Base-by-base conservation (phyloP, 352 stramenopile genomes). In the Hyaloperonospora brassicae region DNA sequence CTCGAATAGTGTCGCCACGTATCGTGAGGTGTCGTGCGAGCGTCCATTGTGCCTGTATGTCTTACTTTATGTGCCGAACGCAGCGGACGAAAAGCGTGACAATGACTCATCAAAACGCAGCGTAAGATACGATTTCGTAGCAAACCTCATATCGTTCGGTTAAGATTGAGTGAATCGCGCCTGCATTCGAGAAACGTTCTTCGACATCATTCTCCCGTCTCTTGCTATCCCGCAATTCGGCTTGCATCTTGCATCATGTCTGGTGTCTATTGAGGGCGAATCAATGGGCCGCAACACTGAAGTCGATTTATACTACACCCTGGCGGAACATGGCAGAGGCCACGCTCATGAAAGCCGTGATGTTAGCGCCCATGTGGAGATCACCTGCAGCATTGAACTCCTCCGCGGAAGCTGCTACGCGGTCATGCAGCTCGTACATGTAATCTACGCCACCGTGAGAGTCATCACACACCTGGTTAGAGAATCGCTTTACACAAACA, bases 301-400 rank as follows among this genome's bases (percentile, higher is more conserved):
- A 31, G 40, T n/a, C 31, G 22, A 30, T 38, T 82, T 96, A 99
- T 47, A 98, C 94, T 17, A 93, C 92, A 46, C 96, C 96, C 77
- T 98, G 96, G 58, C 80, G 73, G 66, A 98, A 90, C 95, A 99
- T 98, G 60, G 90, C 89, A 62, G 98, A 89, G 8, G 95, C 96
- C 38, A 99, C 94, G 45, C 89, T 89, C 56, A 98, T 84, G 66
- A 99, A 99, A 68, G 93, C 95, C 36, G 86, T 82, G 74, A 99
- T 98, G 72, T 97, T 98, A 24, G 89, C 81, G 48, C 96, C 96
- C n/a, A 76, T 69, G 70, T 93, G 79, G 40, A 91, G 76, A 57
- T 94, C 78, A 23, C 84, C 82, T 1, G 67, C 57, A 23, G 66
- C 71, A 60, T 91, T 93, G 59, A 93, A 93, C 23, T 93, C 83